A percentile compares a stretch with the other conserved stretches of the same genome.
phyloP scores from a whole-genome alignment of 805 yeast genomes.

The Saturnispora gosingensis region DNA sequence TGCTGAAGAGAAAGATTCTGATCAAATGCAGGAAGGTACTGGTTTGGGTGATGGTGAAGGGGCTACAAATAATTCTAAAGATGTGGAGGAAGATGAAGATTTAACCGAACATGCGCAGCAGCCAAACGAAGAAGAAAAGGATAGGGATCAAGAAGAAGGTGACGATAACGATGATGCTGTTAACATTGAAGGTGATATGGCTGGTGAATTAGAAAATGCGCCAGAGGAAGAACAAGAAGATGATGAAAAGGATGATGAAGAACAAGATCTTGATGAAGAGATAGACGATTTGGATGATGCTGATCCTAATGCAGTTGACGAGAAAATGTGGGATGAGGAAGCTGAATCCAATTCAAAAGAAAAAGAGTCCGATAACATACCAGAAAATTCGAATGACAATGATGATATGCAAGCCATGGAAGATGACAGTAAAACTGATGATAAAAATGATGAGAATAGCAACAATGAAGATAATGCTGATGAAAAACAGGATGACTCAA shows the following conservation, averaged over 20 bases:
- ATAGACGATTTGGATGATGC: constrained; percentile 80
- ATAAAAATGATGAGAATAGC: constrained; percentile 26
- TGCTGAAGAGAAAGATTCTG: constrained; percentile 48
- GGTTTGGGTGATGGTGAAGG: constrained; percentile 86
- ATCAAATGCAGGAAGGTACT: constrained; percentile 70
- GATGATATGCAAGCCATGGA: constrained; percentile 29
- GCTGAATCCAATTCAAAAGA: constrained; percentile 68
- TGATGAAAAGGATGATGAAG: constrained; percentile 38
- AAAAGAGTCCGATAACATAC: constrained; percentile 67
- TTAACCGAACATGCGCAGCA: constrained; percentile 65
- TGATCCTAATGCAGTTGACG: constrained; percentile 93
- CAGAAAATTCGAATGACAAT: constrained; percentile 44
- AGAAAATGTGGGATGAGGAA: constrained; percentile 97
- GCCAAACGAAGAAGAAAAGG: constrained; percentile 63
- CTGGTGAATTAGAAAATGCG: constrained; percentile 78
- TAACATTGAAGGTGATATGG: constrained; percentile 95
- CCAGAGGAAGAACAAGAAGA: constrained; percentile 52
- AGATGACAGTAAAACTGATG: constrained; percentile 24
- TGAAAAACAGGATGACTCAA: constrained; percentile 28
- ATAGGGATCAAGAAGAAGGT: constrained; percentile 55
- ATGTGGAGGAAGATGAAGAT: constrained; percentile 88
- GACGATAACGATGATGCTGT: constrained; percentile 74
- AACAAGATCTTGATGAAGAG: constrained; percentile 78
- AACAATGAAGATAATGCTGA: constrained; percentile 29
- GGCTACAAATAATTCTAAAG: constrained; percentile 69